Evolutionary conservation across 2,329 filamentous ascomycete genomes (phyloP).

Genomic region (Aspergillus hortae): DNA sequence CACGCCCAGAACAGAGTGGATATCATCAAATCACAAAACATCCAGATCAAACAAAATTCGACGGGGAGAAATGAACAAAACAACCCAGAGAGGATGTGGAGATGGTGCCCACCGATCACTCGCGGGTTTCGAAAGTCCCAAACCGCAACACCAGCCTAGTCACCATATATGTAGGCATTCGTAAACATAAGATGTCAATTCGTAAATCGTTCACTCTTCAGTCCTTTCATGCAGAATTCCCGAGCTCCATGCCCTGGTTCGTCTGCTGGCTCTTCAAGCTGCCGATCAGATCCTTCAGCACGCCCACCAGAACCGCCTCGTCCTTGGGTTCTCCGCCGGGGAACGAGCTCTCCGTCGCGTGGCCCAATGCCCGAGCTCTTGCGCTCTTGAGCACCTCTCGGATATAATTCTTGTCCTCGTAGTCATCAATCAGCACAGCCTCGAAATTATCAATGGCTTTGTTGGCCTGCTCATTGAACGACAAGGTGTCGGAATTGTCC

Average conservation of each 20-base stretch:
- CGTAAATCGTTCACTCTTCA: slow-evolving; percentile 17
- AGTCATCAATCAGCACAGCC: slow-evolving; percentile 43
- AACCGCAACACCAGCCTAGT: slow-evolving; percentile 10
- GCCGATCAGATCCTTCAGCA: slow-evolving; percentile 37
- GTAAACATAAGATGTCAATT: slow-evolving; percentile 13
- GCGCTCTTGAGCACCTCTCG: slow-evolving; percentile 42
- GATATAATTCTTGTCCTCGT: slow-evolving; percentile 45
- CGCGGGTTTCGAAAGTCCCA: neutral
- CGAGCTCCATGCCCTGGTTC: neutral
- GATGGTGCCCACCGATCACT: neutral
- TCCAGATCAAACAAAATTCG: neutral
- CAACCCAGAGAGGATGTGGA: slow-evolving; percentile 3
- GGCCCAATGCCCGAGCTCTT: slow-evolving; percentile 38
- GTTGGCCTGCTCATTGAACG: slow-evolving; percentile 39
- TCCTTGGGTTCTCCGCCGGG: slow-evolving; percentile 43
- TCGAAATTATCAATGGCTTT: slow-evolving; percentile 46
- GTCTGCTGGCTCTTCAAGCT: slow-evolving; percentile 35
- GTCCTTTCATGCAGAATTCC: slow-evolving; percentile 1
- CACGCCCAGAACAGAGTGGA: slow-evolving; percentile 20
- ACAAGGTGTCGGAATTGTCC: slow-evolving; percentile 27
- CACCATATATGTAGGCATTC: slow-evolving; percentile 9
- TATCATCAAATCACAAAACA: slow-evolving; percentile 16
- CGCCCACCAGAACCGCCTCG: slow-evolving; percentile 41
- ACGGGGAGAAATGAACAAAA: slow-evolving; percentile 14
- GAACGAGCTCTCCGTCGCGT: slow-evolving; percentile 40